These are phyloP conservation scores for Termitomyces sp. DNA, from an alignment of 768 basidiomycete species.

Conservation along the genomic window DNA sequence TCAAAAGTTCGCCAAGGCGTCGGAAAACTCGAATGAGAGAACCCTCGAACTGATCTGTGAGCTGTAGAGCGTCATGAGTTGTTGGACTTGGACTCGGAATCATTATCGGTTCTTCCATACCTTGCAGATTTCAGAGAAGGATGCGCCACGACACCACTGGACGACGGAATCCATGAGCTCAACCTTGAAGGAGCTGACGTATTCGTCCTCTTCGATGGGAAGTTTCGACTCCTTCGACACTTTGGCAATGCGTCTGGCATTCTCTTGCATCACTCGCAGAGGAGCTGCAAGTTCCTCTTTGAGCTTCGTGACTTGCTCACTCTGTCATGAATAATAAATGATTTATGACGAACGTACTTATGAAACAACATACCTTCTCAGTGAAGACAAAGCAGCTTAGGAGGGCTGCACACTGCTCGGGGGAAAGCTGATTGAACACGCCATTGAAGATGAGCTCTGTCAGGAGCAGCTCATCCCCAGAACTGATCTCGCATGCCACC, in stretches of 20 bases:
- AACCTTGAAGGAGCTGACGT: slow-evolving; percentile 95
- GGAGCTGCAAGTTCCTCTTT: slow-evolving; percentile 94
- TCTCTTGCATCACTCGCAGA: slow-evolving; percentile 92
- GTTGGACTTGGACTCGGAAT: neutral
- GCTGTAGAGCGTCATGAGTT: slow-evolving; percentile 39
- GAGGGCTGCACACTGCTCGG: slow-evolving; percentile 92
- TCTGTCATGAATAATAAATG: slow-evolving; percentile 38
- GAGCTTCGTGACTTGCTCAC: slow-evolving; percentile 79
- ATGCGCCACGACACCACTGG: slow-evolving; percentile 97
- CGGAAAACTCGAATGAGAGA: slow-evolving; percentile 96
- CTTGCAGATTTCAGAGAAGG: slow-evolving; percentile 96
- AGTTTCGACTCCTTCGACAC: slow-evolving; percentile 94
- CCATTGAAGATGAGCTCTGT: slow-evolving; percentile 98
- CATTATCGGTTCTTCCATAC: slow-evolving; percentile 33
- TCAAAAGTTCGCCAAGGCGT: slow-evolving; percentile 86
- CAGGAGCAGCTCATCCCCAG: slow-evolving; percentile 92
- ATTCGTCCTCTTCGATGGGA: slow-evolving; percentile 86
- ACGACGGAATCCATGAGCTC: slow-evolving; percentile 98
- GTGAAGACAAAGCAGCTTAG: slow-evolving; percentile 97
- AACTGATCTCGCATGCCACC: slow-evolving; percentile 97
- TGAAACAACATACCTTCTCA: slow-evolving; percentile 67
- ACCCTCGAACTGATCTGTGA: slow-evolving; percentile 96
- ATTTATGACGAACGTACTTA: neutral
- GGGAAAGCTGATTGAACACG: slow-evolving; percentile 83
- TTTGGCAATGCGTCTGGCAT: slow-evolving; percentile 93